These are phyloP conservation scores for Sporisorium graminicola DNA, from an alignment of 1,284 basidiomycete genomes.

Conservation along the genomic window DNA sequence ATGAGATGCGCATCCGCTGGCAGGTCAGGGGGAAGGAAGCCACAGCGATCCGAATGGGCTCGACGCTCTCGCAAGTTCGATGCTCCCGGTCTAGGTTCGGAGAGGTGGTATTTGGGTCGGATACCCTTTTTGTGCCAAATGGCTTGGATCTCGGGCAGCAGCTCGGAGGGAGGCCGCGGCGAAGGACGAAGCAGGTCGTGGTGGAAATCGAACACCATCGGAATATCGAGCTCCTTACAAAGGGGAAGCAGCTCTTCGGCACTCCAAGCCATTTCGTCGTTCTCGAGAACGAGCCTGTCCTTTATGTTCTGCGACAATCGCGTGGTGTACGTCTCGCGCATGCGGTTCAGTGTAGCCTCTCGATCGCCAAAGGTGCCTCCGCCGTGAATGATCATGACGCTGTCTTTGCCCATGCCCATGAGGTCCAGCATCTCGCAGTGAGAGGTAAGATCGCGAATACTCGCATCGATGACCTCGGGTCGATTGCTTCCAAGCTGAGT, in stretches of 20 bases:
- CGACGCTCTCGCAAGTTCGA: slow-evolving; percentile 74
- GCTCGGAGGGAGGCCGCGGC: slow-evolving; percentile 70
- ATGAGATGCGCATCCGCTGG: slow-evolving; percentile 77
- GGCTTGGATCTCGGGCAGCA: slow-evolving; percentile 80
- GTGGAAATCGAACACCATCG: slow-evolving; percentile 72
- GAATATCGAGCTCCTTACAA: slow-evolving; percentile 84
- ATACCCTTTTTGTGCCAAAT: slow-evolving; percentile 81
- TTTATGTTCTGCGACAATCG: slow-evolving; percentile 77
- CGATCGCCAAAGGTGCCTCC: slow-evolving; percentile 88
- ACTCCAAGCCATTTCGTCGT: slow-evolving; percentile 91
- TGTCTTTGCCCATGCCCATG: slow-evolving; percentile 82
- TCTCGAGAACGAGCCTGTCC: slow-evolving; percentile 84
- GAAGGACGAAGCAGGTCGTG: slow-evolving; percentile 69
- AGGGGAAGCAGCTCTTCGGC: slow-evolving; percentile 85
- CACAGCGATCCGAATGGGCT: slow-evolving; percentile 85
- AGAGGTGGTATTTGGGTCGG: slow-evolving; percentile 87
- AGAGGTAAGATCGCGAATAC: slow-evolving; percentile 83
- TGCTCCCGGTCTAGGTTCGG: slow-evolving; percentile 72
- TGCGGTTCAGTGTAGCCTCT: slow-evolving; percentile 77
- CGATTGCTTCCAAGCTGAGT: slow-evolving; percentile 86
- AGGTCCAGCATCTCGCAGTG: slow-evolving; percentile 87
- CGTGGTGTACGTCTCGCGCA: slow-evolving; percentile 78
- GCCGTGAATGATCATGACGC: slow-evolving; percentile 79
- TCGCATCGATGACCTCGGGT: slow-evolving; percentile 79
- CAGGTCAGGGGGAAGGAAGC: slow-evolving; percentile 75